phyloP scores from a whole-genome alignment of 768 basidiomycete genomes.

The Hericium erinaceus region DNA sequence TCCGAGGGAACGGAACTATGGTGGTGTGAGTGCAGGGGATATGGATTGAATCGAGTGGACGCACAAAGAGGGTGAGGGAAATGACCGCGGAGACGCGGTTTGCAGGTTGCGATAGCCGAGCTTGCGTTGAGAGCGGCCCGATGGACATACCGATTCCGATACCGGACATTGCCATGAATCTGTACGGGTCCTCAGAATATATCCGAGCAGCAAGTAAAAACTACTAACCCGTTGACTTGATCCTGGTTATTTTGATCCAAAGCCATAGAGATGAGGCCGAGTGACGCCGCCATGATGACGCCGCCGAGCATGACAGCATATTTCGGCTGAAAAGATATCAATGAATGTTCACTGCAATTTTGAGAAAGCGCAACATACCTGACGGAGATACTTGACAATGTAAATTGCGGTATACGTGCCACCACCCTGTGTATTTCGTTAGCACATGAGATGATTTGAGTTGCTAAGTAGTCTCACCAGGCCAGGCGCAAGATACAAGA shows the following conservation, averaged over 20 bases:
- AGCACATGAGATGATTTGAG: background rate
- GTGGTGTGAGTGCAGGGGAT: background rate
- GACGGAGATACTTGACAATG: slow-evolving; percentile 26
- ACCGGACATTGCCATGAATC: slow-evolving; percentile 37
- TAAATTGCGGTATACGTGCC: slow-evolving; percentile 28
- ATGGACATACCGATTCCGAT: slow-evolving; percentile 33
- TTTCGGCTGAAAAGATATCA: slow-evolving; percentile 23
- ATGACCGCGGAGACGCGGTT: slow-evolving; percentile 34
- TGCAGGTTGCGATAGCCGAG: slow-evolving; percentile 33
- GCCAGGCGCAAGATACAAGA: slow-evolving; percentile 46
- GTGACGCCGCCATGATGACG: slow-evolving; percentile 27
- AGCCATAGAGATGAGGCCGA: slow-evolving; percentile 35
- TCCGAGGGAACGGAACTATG: slow-evolving; percentile 38
- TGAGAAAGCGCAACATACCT: slow-evolving; percentile 19
- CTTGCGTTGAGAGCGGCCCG: slow-evolving; percentile 33
- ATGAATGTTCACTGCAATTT: background rate
- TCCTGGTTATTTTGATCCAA: slow-evolving; percentile 28
- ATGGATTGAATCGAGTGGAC: slow-evolving; percentile 11
- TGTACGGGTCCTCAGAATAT: slow-evolving; percentile 8
- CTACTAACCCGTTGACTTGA: slow-evolving; percentile 27
- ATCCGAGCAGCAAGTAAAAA: background rate
- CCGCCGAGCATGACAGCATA: slow-evolving; percentile 32
- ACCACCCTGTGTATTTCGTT: slow-evolving; percentile 21
- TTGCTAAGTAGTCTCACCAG: slow-evolving; percentile 22
- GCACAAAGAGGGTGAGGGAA: slow-evolving; percentile 35